These are phyloP conservation scores for Penicillium manginii DNA, from an alignment of 495 filamentous ascomycete genomes.

Conservation along the genomic window DNA sequence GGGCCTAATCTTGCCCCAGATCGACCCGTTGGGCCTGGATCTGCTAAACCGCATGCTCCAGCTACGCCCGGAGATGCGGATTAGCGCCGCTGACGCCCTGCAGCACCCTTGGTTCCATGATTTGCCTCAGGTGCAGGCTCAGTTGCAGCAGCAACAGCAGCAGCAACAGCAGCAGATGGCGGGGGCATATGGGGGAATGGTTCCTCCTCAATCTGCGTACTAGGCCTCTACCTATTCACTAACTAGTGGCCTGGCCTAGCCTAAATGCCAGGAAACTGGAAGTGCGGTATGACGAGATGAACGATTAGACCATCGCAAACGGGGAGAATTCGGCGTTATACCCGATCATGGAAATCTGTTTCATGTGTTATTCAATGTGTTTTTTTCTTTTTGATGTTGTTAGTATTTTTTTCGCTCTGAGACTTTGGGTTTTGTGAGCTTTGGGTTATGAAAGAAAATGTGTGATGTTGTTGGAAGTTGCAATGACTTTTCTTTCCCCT, in stretches of 20 bases:
- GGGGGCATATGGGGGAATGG: slow-evolving; percentile 47
- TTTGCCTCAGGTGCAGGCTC: slow-evolving; percentile 54
- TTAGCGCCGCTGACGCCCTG: slow-evolving; percentile 81
- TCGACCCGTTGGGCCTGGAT: slow-evolving; percentile 84
- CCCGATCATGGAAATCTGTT: slow-evolving; percentile 26
- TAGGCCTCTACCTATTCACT: no score
- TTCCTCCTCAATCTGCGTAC: slow-evolving; percentile 45
- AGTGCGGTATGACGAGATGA: slow-evolving; percentile 37
- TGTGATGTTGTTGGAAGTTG: neutral
- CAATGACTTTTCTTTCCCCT: neutral
- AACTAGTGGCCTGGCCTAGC: no score
- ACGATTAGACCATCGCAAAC: slow-evolving; percentile 38
- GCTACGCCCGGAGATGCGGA: slow-evolving; percentile 86
- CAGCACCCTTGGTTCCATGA: slow-evolving; percentile 90
- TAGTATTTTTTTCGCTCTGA: neutral
- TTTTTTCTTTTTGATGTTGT: slow-evolving; percentile 7
- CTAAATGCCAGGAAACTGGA: slow-evolving; percentile 1
- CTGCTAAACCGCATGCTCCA: slow-evolving; percentile 89
- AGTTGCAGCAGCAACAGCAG: slow-evolving; percentile 52
- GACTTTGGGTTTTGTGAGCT: neutral
- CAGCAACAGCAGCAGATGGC: slow-evolving; percentile 49
- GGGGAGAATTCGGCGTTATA: slow-evolving; percentile 43
- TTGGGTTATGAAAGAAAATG: no score
- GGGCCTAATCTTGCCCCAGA: slow-evolving; percentile 80
- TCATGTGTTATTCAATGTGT: slow-evolving; percentile 4